These are phyloP conservation scores for Setaria italica DNA, from an alignment of 202 grass and related monocot genomes.

Conservation along the genomic window DNA sequence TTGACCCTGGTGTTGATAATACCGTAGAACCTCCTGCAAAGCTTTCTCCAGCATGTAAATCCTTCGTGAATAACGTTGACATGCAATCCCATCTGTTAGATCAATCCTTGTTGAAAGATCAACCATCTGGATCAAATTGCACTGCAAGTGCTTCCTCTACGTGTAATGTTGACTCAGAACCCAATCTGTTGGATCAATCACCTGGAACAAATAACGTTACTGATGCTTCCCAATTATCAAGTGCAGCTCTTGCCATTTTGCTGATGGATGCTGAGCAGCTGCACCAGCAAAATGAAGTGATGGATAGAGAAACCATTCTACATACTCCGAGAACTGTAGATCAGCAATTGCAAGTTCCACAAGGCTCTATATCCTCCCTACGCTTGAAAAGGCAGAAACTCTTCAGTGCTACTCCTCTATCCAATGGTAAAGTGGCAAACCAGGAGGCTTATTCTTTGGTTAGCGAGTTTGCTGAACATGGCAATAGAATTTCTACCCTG, in stretches of 20 bases:
- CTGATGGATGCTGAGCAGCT: slow-evolving; percentile 37
- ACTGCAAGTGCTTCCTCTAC: slow-evolving; percentile 32
- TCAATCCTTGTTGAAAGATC: slow-evolving; percentile 39
- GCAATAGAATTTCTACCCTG: slow-evolving; percentile 64
- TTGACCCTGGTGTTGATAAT: slow-evolving; percentile 30
- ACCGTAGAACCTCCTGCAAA: slow-evolving; percentile 34
- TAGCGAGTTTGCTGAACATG: slow-evolving; percentile 56
- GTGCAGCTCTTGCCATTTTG: slow-evolving; percentile 26
- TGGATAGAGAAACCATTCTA: slow-evolving; percentile 46
- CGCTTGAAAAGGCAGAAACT: slow-evolving; percentile 55
- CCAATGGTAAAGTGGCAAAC: slow-evolving; percentile 32
- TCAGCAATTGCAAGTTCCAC: slow-evolving; percentile 45
- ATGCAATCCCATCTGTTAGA: slow-evolving; percentile 29
- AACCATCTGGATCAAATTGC: slow-evolving; percentile 44
- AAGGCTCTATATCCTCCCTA: slow-evolving; percentile 64
- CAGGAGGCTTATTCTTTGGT: slow-evolving; percentile 45
- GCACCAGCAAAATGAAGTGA: slow-evolving; percentile 36
- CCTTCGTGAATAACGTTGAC: slow-evolving; percentile 34
- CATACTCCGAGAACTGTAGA: slow-evolving; percentile 49
- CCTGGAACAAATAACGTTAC: slow-evolving; percentile 40
- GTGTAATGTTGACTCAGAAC: slow-evolving; percentile 30
- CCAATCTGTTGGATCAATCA: slow-evolving; percentile 31
- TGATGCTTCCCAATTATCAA: slow-evolving; percentile 33
- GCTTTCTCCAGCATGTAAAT: slow-evolving; percentile 36
- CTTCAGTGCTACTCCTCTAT: slow-evolving; percentile 48